phyloP scores from a whole-genome alignment of 805 yeast species.

The Hagleromyces aurorensis region DNA sequence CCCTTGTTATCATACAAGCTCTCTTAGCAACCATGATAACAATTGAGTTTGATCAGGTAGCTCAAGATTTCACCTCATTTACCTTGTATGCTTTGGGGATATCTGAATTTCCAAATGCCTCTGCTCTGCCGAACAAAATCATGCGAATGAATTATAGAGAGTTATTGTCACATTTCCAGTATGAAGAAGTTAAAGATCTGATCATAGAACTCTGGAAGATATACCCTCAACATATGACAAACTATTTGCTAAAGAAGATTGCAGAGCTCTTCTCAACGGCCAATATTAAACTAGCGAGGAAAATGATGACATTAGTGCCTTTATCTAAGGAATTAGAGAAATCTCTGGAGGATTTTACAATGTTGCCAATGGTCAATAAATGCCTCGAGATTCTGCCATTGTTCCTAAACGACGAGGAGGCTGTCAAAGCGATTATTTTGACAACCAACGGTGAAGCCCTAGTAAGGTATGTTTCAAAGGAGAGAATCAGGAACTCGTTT shows the following conservation, averaged over 20 bases:
- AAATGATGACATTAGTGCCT: not conserved
- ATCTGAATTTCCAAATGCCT: slow-evolving; percentile 3
- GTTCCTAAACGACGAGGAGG: slow-evolving; percentile 3
- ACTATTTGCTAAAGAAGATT: not conserved
- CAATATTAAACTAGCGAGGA: not conserved
- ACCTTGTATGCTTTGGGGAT: slow-evolving; percentile 2
- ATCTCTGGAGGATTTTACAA: too few relatives aligned
- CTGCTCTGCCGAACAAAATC: slow-evolving; percentile 8
- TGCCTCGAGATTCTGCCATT: slow-evolving; percentile 3
- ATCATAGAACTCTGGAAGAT: slow-evolving; percentile 8
- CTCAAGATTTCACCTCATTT: slow-evolving; percentile 5
- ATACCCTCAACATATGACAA: not conserved
- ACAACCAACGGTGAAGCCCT: slow-evolving; percentile 23
- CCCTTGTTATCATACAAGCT: slow-evolving; percentile 14
- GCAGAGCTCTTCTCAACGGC: not conserved
- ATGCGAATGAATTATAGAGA: slow-evolving; percentile 17
- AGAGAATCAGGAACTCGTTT: too few relatives aligned
- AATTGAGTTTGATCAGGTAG: slow-evolving; percentile 4
- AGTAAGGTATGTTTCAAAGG: too few relatives aligned
- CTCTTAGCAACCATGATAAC: slow-evolving; percentile 7
- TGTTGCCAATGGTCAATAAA: slow-evolving; percentile 1
- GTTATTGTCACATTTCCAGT: slow-evolving; percentile 10
- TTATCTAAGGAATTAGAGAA: not conserved
- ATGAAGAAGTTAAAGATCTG: slow-evolving; percentile 9
- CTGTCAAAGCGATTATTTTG: slow-evolving; percentile 20